A percentile compares a stretch with the other conserved stretches of the same genome.
Conservation (phyloP, 2,329 filamentous ascomycete genomes). For the Colletotrichum cordylinicola region DNA sequence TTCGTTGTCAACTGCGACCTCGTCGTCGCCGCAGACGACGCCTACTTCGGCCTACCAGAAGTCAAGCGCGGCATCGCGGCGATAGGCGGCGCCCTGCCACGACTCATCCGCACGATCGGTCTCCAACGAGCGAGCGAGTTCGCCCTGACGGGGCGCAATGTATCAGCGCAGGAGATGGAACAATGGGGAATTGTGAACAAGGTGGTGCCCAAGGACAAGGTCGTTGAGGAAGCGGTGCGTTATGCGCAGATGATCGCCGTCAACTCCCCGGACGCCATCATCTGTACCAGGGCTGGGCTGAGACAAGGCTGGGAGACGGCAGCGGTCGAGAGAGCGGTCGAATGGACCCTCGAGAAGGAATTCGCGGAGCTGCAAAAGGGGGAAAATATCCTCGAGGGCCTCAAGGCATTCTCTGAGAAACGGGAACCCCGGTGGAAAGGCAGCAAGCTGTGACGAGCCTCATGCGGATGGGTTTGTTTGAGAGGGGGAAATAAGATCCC, state of each 20-base stretch:
- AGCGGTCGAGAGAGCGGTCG: conserved; percentile 41
- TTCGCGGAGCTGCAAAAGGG: conserved; percentile 34
- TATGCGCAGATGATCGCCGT: conserved; percentile 20
- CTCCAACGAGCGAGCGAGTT: conserved; percentile 30
- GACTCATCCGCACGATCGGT: conserved; percentile 48
- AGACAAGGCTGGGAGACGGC: conserved; percentile 43
- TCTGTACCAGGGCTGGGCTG: conserved; percentile 44
- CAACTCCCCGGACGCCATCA: conserved; percentile 39
- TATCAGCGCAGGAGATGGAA: conserved; percentile 27
- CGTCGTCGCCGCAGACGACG: conserved; percentile 56
- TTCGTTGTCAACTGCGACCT: conserved; percentile 60
- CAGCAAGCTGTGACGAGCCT: conserved; percentile 27
- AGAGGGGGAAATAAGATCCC: not conserved
- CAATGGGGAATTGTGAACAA: conserved; percentile 28
- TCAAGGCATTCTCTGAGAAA: conserved; percentile 33
- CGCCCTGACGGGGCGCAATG: conserved; percentile 26
- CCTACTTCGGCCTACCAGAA: conserved; percentile 59
- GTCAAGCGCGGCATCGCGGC: conserved; percentile 60
- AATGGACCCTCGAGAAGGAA: conserved; percentile 32
- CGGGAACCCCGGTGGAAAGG: conserved; percentile 32
- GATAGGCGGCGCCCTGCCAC: conserved; percentile 55
- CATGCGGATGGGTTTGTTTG: not conserved
- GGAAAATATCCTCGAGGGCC: conserved; percentile 33
- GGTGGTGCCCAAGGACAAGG: conserved; percentile 16
- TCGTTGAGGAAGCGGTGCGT: conserved; percentile 25